Conservation (phyloP, 106 monocot species). For the Apostasia ramifera region DNA sequence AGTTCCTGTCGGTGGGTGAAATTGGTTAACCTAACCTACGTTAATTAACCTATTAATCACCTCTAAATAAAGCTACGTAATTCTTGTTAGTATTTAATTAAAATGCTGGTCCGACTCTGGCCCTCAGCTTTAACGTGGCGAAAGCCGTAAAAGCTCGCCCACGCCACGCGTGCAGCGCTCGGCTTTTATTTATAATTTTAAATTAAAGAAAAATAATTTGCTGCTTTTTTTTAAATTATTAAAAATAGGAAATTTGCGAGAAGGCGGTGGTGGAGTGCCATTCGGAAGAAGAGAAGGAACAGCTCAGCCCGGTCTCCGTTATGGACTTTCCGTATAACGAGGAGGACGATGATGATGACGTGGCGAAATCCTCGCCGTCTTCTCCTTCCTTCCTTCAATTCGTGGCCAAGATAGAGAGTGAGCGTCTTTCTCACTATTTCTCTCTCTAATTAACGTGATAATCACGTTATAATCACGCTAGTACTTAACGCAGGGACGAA, state of each 20-base stretch:
- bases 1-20: too few relatives aligned
- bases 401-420: constrained; percentile 25
- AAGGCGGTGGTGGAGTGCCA: constrained; percentile 1
- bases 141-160: too few relatives aligned
- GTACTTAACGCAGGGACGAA: constrained; percentile 30
- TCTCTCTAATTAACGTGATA: not conserved
- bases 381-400: constrained; percentile 12
- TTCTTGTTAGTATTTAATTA: too few relatives aligned
- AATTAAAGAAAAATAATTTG: not conserved
- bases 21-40: too few relatives aligned
- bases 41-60: too few relatives aligned
- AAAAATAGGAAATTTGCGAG: not conserved
- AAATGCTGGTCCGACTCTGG: too few relatives aligned
- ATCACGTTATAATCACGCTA: too few relatives aligned
- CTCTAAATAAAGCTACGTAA: too few relatives aligned
- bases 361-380: not conserved
- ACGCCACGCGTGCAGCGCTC: too few relatives aligned
- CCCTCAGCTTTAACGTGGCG: too few relatives aligned
- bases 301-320: constrained; percentile 57
- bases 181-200: too few relatives aligned
- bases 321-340: constrained; percentile 53
- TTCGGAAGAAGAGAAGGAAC: constrained; percentile 42
- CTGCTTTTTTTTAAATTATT: not conserved
- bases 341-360: constrained; percentile 9
- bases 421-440: too few relatives aligned